Conservation (phyloP, 768 basidiomycete species). For the Trametes punicea region DNA sequence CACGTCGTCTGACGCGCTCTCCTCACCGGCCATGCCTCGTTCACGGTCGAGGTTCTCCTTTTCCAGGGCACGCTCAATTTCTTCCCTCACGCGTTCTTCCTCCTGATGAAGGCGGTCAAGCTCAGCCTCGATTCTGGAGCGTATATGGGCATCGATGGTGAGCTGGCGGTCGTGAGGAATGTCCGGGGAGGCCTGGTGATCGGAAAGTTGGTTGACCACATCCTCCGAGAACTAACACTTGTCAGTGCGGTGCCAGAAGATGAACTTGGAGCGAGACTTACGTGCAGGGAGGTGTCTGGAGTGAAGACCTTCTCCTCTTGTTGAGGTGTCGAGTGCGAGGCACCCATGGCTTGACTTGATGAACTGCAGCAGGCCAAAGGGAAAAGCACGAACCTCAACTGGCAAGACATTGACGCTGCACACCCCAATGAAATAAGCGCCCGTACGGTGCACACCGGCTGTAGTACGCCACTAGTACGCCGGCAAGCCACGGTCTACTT, state of each 20-base stretch:
- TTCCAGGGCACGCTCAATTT: slow-evolving; percentile 79
- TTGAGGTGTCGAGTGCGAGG: slow-evolving; percentile 60
- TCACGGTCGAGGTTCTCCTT: slow-evolving; percentile 86
- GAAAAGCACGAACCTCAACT: neutral
- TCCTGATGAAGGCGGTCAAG: slow-evolving; percentile 61
- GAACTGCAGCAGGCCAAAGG: neutral
- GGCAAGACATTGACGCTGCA: no score
- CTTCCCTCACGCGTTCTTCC: slow-evolving; percentile 63
- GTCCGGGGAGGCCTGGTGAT: slow-evolving; percentile 54
- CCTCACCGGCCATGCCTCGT: slow-evolving; percentile 45
- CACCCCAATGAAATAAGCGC: no score
- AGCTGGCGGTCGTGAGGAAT: slow-evolving; percentile 69
- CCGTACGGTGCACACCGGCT: no score
- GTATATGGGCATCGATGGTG: slow-evolving; percentile 70
- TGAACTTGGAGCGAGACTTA: slow-evolving; percentile 14
- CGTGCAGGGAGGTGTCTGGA: slow-evolving; percentile 40
- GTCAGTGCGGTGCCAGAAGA: neutral
- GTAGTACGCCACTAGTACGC: no score
- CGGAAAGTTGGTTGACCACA: slow-evolving; percentile 75
- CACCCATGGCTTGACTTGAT: slow-evolving; percentile 51
- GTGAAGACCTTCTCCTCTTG: slow-evolving; percentile 52
- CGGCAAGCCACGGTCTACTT: no score
- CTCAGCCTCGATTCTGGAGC: slow-evolving; percentile 67
- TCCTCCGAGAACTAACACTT: slow-evolving; percentile 70
- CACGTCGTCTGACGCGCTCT: slow-evolving; percentile 32